These are phyloP conservation scores for Murraya koenigii DNA, from an alignment of 345 rosid species.

Conservation along the genomic window DNA sequence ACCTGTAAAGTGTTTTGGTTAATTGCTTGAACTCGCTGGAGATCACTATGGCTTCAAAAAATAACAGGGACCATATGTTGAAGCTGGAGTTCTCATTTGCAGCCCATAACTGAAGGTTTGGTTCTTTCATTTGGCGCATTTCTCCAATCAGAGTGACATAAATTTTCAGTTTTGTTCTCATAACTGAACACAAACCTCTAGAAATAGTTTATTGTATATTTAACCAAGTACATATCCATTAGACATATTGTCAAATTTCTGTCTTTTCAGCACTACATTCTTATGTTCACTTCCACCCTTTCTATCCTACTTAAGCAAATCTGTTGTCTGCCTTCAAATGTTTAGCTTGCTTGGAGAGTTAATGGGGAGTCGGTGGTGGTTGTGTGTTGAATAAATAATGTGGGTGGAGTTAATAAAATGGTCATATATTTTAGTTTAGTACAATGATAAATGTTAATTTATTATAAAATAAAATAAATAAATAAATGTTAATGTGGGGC, in stretches of 20 bases:
- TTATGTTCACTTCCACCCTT: neutral
- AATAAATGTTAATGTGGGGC: neutral
- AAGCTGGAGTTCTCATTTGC: neutral
- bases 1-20: neutral
- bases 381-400: neutral
- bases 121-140: constrained; percentile 13
- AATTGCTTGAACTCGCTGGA: constrained; percentile 5
- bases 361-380: neutral
- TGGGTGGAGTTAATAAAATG: neutral
- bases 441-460: neutral
- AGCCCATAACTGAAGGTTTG: neutral
- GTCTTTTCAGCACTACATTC: neutral
- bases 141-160: neutral
- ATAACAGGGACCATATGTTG: neutral
- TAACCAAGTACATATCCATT: neutral
- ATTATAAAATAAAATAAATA: too few species aligned
- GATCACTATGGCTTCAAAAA: neutral
- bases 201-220: constrained; percentile 14
- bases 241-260: neutral
- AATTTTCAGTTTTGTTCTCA: neutral
- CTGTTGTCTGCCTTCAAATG: neutral
- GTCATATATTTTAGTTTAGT: too few species aligned
- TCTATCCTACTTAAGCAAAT: neutral
- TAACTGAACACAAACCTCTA: neutral
- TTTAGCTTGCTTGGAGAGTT: constrained; percentile 12